Evolutionary conservation across 163 green algal species (phyloP), one percentile per base, ranked within the genome.

Genomic region (Chlamydomonas reinhardtii): DNA sequence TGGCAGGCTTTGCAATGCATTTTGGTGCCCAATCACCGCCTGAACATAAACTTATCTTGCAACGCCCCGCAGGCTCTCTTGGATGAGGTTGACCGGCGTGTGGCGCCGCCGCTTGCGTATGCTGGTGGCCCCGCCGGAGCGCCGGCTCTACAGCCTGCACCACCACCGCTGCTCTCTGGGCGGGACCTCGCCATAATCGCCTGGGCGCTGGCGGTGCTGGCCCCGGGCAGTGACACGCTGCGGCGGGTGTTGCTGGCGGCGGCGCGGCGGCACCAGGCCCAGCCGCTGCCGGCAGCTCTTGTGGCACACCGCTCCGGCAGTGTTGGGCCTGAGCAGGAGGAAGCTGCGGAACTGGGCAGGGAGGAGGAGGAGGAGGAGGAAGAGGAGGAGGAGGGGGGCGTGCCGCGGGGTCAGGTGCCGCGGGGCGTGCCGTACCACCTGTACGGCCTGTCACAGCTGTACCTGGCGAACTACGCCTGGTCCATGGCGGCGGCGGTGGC

Each of bases 381-480:
- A n/a, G 64, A 71, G 14, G 64, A 37, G 9, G 64, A 37, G 29
- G 32, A 15, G 31, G 15, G 0, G 11, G 32, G 29, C 20, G 68
- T 31, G 1, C 14, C 29, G 68, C 68, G 29, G 32, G 32, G 11
- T 32, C 16, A 43, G 3, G 17, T 25, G 16, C 29, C 17, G 3
- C 34, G 35, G 4, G 12, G 34, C 24, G 12, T 32, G 79, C 69
- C 79, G 52, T 86, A 86, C 69, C 71, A 86, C 25, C 14, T 78
- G 79, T 86, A 76, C 79, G 69, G 79, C 52, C 52, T 86, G 31
- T 37, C 73, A 12, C 69, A 78, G 69, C 79, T 86, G 68, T 86
- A 78, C 69, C 39, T 32, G 29, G 79, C 79, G 6, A 86, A 86
- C 68, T 78, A 85, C 32, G 66, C 66, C 17, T 52, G 31, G 37